Conservation (phyloP, 2,329 filamentous ascomycete species). For the Arachnopeziza araneosa region DNA sequence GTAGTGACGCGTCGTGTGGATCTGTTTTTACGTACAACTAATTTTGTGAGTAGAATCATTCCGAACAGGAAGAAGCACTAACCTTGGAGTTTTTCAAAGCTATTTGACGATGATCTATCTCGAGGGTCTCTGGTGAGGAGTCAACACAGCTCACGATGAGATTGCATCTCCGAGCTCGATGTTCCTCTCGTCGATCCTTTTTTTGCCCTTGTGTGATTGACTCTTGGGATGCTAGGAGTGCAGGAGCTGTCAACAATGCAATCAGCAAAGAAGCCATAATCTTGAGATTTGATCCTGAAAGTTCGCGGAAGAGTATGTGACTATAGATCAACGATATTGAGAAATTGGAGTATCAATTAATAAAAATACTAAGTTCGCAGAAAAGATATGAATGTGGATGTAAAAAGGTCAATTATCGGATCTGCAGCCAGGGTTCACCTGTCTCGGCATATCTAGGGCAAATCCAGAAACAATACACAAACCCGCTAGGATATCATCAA, state of each 20-base stretch:
- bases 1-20: conserved; percentile 29
- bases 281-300: neutral
- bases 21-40: conserved; percentile 6
- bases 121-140: conserved; percentile 37
- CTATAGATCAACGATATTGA: no score
- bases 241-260: conserved; percentile 31
- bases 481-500: conserved; percentile 8
- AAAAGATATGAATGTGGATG: no score
- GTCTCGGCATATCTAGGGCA: conserved; percentile 1
- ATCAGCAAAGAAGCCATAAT: conserved; percentile 18
- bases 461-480: conserved; percentile 11
- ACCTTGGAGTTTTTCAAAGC: conserved; percentile 42
- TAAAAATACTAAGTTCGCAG: no score
- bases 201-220: conserved; percentile 44
- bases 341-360: no score
- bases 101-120: conserved; percentile 40
- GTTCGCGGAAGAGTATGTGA: no score
- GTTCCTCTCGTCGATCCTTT: conserved; percentile 44
- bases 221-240: conserved; percentile 42
- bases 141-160: conserved; percentile 41
- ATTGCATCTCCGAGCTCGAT: conserved; percentile 43
- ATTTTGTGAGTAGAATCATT: no score
- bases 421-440: neutral
- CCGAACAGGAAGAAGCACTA: neutral
- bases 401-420: no score